Evolutionary conservation across 176 grass and related monocot genomes (phyloP).

Genomic region (Ampelocalamus luodianensis): DNA sequence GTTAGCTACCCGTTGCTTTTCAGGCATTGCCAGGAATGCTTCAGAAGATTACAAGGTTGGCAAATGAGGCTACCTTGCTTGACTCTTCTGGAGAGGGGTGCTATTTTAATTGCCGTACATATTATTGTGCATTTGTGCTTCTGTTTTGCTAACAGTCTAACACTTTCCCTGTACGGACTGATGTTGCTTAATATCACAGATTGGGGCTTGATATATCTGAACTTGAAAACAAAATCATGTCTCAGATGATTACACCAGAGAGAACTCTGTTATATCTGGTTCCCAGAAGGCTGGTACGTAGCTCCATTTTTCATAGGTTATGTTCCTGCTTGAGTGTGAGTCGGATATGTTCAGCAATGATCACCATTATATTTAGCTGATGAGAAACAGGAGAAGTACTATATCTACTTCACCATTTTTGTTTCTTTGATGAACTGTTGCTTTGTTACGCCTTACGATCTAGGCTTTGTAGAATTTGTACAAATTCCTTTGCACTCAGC

Average conservation of each 20-base stretch:
- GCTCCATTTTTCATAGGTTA: constrained; percentile 14
- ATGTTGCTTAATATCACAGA: constrained; percentile 90
- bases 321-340: constrained; percentile 27
- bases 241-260: constrained; percentile 91
- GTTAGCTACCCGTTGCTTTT: constrained; percentile 46
- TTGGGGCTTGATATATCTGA: constrained; percentile 84
- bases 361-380: constrained; percentile 27
- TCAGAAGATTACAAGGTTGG: constrained; percentile 82
- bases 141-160: constrained; percentile 20
- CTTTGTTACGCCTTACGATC: neutral
- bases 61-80: constrained; percentile 81
- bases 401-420: neutral
- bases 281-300: constrained; percentile 91
- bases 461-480: constrained; percentile 23
- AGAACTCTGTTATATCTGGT: constrained; percentile 88
- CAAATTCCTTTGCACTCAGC: constrained; percentile 23
- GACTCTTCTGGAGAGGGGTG: constrained; percentile 89
- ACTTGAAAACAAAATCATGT: constrained; percentile 97
- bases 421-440: constrained; percentile 28
- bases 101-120: constrained; percentile 26
- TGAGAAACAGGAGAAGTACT: constrained; percentile 20
- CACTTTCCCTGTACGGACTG: constrained; percentile 62
- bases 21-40: constrained; percentile 85
- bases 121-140: constrained; percentile 22
- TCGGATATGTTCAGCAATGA: neutral